Conservation (phyloP, 1,284 basidiomycete genomes). For the Gomphus bonarii region DNA sequence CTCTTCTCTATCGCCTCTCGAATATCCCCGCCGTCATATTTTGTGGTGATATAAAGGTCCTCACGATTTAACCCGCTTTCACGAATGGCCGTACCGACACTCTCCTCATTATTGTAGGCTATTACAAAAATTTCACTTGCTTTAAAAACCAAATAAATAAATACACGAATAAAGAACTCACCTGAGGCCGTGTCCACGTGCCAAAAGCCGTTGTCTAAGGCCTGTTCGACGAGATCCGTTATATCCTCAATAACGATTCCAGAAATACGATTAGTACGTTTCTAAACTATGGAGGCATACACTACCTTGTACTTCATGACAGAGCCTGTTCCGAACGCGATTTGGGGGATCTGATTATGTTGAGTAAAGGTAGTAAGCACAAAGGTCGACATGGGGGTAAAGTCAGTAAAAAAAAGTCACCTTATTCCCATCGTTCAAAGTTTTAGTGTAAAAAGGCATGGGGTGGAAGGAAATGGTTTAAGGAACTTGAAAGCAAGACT, state of each 20-base stretch:
- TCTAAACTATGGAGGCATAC: background rate
- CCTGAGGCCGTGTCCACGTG: constrained; percentile 35
- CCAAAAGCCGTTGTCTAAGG: constrained; percentile 34
- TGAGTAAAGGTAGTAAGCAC: background rate
- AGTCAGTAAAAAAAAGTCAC: constrained; percentile 16
- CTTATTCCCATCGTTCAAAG: constrained; percentile 40
- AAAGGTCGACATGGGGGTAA: too few relatives aligned
- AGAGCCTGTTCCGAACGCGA: constrained; percentile 47
- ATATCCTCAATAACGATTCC: constrained; percentile 15
- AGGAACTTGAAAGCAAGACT: too few relatives aligned
- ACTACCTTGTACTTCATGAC: constrained; percentile 29
- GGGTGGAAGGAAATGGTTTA: background rate
- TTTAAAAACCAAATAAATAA: too few relatives aligned
- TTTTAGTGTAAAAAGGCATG: constrained; percentile 40
- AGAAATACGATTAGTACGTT: background rate
- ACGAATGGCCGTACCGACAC: constrained; percentile 38
- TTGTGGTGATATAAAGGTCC: constrained; percentile 50
- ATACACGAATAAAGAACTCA: constrained; percentile 15
- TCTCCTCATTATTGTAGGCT: constrained; percentile 44
- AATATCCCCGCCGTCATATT: constrained; percentile 34
- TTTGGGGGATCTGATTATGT: constrained; percentile 37
- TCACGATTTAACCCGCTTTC: constrained; percentile 37
- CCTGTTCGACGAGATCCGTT: constrained; percentile 27
- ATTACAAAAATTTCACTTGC: background rate
- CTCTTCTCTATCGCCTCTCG: constrained; percentile 29